Base-by-base conservation (phyloP, 1,284 basidiomycete species). In the Ustilago xerochloae region DNA sequence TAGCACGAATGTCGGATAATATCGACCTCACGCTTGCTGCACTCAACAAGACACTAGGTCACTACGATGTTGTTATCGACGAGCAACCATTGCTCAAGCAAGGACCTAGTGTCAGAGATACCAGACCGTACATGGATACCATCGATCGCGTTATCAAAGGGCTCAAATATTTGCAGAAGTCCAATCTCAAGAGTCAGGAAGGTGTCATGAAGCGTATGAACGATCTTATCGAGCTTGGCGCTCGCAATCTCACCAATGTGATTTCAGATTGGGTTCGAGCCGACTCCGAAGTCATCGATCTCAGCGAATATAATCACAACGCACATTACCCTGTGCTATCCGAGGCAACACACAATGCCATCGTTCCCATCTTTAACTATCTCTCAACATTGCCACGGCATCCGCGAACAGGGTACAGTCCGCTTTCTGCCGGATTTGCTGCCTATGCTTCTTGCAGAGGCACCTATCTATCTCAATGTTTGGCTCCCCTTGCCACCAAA, bases 21-120 rank as follows among this genome's bases (percentile, higher is more conserved):
- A 76, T 81, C 26, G 79, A 80, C 16, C 62, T 69, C 20, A 79
- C 80, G 12, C 58, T 82, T 13, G 67, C 76, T 18, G 70, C 78
- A 16, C 75, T 83, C 49, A 73, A 77, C 53, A 75, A 75, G 55
- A 83, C 77, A 6, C 66, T 81, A 9, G 77, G 75, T 1, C 83
- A 82, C 58, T 83, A 78, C 57, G 79, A 80, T 45, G 77, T 82
- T 12, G 68, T 83, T 10, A 61, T 79, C 9, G 78, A 82, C 38
- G 82, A 84, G 46, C 81, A 84, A 62, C 79, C 80, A 4, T 43
- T 75, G 20, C 69, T 84, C 51, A 72, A 73, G 32, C 69, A 76
- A n/a, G 81, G 80, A 6, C 80, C 83, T 12, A 71, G 77, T 43
- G 68, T 64, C 5, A 43, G 72, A 24, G 69, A 84, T 35, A 78